Evolutionary conservation across 257 asterid genomes (phyloP).

Genomic region (Hygrophila difformis): DNA sequence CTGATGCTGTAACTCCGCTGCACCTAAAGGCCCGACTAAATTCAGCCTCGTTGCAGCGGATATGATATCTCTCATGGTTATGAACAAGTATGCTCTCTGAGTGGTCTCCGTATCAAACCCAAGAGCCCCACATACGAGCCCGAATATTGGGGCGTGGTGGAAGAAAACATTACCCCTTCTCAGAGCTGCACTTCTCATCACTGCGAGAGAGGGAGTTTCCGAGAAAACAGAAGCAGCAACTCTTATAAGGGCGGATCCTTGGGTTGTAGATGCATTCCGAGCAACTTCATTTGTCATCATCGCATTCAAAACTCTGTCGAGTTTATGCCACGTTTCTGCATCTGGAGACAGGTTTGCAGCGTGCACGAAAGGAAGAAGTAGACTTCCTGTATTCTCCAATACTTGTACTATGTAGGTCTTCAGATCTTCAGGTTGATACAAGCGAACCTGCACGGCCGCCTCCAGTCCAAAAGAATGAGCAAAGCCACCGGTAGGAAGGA

Average conservation of each 20-base stretch:
- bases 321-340: constrained; percentile 50
- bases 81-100: constrained; percentile 72
- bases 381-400: constrained; percentile 76
- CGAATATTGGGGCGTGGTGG: constrained; percentile 85
- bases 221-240: constrained; percentile 63
- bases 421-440: constrained; percentile 46
- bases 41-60: constrained; percentile 93
- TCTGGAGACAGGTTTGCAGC: constrained; percentile 44
- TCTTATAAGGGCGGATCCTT: constrained; percentile 90
- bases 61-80: constrained; percentile 77
- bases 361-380: constrained; percentile 74
- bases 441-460: constrained; percentile 69
- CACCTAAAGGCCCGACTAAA: constrained; percentile 82
- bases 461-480: constrained; percentile 96
- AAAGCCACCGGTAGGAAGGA: constrained; percentile 95
- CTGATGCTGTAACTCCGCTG: constrained; percentile 74
- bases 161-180: constrained; percentile 28
- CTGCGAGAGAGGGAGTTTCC: constrained; percentile 48
- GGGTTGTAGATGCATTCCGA: constrained; percentile 70
- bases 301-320: constrained; percentile 49
- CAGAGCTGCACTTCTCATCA: constrained; percentile 49
- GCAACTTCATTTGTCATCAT: constrained; percentile 67
- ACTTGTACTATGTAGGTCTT: constrained; percentile 37
- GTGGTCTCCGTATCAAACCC: constrained; percentile 57
- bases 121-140: constrained; percentile 68